Evolutionary conservation across 345 rosid genomes (phyloP).

Genomic region (Reutealis trisperma): DNA sequence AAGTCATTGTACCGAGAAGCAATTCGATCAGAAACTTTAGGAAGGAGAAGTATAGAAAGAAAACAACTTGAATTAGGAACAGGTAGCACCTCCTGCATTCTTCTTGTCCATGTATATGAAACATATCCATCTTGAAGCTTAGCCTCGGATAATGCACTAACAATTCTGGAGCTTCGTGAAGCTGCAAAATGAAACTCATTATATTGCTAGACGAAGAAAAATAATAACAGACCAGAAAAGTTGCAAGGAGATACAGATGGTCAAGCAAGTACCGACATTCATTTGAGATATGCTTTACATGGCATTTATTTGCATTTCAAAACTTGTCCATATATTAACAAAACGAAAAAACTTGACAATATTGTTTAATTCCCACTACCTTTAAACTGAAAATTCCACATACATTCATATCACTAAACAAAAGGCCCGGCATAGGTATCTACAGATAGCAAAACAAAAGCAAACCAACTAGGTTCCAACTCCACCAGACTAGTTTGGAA

Average conservation of each 20-base stretch:
- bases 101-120: slow-evolving; percentile 76
- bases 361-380: too few species aligned
- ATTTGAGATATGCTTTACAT: too few species aligned
- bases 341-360: too few species aligned
- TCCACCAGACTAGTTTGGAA: too few species aligned
- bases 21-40: slow-evolving; percentile 71
- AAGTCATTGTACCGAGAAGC: slow-evolving; percentile 84
- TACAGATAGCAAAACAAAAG: too few species aligned
- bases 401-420: too few species aligned
- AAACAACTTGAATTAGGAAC: slow-evolving; percentile 81
- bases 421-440: too few species aligned
- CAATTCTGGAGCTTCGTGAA: slow-evolving; percentile 77
- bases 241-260: neutral
- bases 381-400: too few species aligned
- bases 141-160: slow-evolving; percentile 62
- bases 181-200: slow-evolving; percentile 40
- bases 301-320: too few species aligned
- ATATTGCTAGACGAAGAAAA: neutral
- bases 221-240: neutral
- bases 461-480: too few species aligned
- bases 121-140: slow-evolving; percentile 95
- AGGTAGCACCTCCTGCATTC: slow-evolving; percentile 63
- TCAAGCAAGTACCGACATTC: too few species aligned
- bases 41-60: slow-evolving; percentile 85
- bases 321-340: too few species aligned